Base-by-base conservation (phyloP, 176 grass and related monocot genomes). In the Musa itinerans region DNA sequence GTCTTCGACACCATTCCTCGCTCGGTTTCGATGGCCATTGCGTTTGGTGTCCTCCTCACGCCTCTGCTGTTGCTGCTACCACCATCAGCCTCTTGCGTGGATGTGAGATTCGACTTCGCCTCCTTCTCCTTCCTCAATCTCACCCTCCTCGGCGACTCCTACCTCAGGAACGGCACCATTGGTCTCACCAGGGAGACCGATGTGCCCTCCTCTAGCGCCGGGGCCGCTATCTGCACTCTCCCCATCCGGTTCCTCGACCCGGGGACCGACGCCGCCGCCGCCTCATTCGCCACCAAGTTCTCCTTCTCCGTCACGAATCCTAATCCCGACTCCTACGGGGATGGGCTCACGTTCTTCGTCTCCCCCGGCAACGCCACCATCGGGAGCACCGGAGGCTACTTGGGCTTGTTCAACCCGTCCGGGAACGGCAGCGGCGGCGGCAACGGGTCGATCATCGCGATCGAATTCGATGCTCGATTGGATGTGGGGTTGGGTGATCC, bases 341-440 rank as follows among this genome's bases (percentile, higher is more conserved):
- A 97, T 10, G 93, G 93, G 55, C 17, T 97, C 55, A 83, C 93
- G 16, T 97, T 97, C 85, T 97, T 97, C 79, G 27, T 93, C 76
- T 87, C 93, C 52, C 53, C 93, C 1, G 16, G 14, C 76, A 87
- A 78, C 74, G 61, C 54, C 69, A 86, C 90, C 14, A 81, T 92
- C 65, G 87, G 93, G 7, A 74, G 72, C 75, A 85, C 87, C 65
- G 89, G 90, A 16, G 90, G 87, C 63, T 93, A 89, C 76, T 87
- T 97, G 52, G 90, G 93, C 65, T 82, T 97, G 72, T 97, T 97
- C 84, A 89, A 82, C 72, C 63, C 76, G 20, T 86, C 83, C 1
- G 11, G 14, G 3, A 43, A 43, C 4, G 24, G 64, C 15, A 20
- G 13, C n/a, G 53, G 11, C 72, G 16, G 9, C 20, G 58, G 0